Evolutionary conservation across 179 eudicot genomes (phyloP).

Genomic region (Nepenthes alata): DNA sequence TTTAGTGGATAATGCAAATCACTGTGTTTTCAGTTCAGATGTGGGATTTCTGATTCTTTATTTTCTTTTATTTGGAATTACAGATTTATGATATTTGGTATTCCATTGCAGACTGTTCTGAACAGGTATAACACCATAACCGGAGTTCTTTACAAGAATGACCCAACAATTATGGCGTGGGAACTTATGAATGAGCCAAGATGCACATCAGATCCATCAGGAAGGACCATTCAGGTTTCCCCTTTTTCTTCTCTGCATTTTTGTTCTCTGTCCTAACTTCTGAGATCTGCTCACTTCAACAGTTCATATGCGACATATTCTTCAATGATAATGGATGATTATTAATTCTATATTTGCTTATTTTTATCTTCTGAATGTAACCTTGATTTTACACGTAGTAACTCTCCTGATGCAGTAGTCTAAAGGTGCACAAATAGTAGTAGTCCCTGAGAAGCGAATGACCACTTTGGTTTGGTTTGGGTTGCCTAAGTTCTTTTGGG

Average conservation of each 20-base stretch:
- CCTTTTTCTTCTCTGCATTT: background rate
- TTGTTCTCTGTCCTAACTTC: background rate
- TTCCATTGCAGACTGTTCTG: slow-evolving; percentile 51
- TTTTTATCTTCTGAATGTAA: no score
- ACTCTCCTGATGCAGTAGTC: no score
- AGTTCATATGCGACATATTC: no score
- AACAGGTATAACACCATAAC: slow-evolving; percentile 56
- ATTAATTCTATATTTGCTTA: no score
- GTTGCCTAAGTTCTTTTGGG: no score
- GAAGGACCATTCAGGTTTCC: slow-evolving; percentile 73
- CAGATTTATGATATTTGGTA: background rate
- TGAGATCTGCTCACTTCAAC: no score
- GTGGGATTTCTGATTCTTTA: background rate
- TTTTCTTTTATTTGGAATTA: background rate
- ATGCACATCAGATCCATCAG: slow-evolving; percentile 81
- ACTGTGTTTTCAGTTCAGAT: background rate
- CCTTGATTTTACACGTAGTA: no score
- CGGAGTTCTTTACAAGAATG: slow-evolving; percentile 73
- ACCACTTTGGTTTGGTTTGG: no score
- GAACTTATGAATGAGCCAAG: slow-evolving; percentile 98
- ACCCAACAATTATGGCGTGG: slow-evolving; percentile 94
- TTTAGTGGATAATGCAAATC: background rate
- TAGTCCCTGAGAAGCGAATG: no score
- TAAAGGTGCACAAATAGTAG: no score
- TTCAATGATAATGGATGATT: no score